Evolutionary conservation across 352 stramenopile species (phyloP).

Genomic region (Phytophthora cajani): DNA sequence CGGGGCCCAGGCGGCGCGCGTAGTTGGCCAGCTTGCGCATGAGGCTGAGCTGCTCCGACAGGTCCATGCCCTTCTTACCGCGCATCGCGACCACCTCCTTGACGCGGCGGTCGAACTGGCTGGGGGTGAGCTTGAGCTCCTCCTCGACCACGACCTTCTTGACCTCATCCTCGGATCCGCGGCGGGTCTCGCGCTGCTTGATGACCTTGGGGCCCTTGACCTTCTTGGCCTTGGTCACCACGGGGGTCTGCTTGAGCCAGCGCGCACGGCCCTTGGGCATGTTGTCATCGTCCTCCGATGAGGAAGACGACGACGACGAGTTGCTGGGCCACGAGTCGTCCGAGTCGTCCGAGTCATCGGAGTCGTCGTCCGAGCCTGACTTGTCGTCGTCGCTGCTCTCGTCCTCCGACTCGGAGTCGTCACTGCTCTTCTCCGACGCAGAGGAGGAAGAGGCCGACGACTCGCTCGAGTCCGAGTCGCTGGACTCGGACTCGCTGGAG

Average conservation of each 20-base stretch:
- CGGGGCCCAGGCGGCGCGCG: conserved; percentile 73
- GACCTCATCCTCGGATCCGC: conserved; percentile 47
- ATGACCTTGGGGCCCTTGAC: conserved; percentile 47
- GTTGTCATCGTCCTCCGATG: conserved; percentile 79
- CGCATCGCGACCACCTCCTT: conserved; percentile 87
- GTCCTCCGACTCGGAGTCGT: conserved; percentile 33
- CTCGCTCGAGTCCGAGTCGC: conserved; percentile 21
- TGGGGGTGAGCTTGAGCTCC: conserved; percentile 80
- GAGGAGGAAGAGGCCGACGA: conserved; percentile 25
- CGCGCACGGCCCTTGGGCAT: conserved; percentile 95
- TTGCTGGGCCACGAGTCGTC: conserved; percentile 59
- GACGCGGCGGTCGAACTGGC: conserved; percentile 84
- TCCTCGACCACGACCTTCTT: conserved; percentile 75
- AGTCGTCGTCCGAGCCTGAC: conserved; percentile 48
- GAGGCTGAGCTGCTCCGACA: conserved; percentile 70
- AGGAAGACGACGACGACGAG: conserved; percentile 67
- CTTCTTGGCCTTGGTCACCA: conserved; percentile 65
- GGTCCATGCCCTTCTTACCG: conserved; percentile 84
- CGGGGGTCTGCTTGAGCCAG: conserved; percentile 95
- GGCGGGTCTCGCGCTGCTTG: conserved; percentile 61
- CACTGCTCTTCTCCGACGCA: conserved; percentile 16
- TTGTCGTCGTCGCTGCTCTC: conserved; percentile 22
- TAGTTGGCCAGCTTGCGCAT: conserved; percentile 87
- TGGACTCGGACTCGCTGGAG: conserved; percentile 24
- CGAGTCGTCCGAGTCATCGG: conserved; percentile 58